phyloP scores from a whole-genome alignment of 2,329 filamentous ascomycete species.

The Mycosphaerella arachidis region DNA sequence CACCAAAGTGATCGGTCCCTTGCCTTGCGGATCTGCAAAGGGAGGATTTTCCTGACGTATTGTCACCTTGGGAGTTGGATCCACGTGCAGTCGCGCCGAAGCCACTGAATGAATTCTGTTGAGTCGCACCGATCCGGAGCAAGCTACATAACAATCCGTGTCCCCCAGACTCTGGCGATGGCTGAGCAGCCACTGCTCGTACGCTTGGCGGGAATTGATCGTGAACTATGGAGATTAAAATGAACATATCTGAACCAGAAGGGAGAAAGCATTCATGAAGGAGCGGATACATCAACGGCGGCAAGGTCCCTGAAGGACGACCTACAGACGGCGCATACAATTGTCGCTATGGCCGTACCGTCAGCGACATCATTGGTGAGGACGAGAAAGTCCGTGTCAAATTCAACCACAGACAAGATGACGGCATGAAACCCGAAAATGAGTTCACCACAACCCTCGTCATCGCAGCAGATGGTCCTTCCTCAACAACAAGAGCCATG shows the following conservation, averaged over 20 bases:
- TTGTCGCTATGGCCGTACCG: conserved; percentile 32
- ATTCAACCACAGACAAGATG: conserved; percentile 21
- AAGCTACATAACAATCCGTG: too few relatives aligned
- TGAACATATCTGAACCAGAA: conserved; percentile 26
- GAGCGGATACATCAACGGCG: conserved; percentile 30
- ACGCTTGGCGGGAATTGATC: conserved; percentile 17
- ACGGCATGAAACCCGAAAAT: conserved; percentile 20
- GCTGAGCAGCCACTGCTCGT: conserved; percentile 31
- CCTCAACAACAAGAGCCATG: conserved; percentile 28
- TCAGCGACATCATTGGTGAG: conserved; percentile 26
- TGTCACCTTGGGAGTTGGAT: too few relatives aligned
- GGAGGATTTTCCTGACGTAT: too few relatives aligned
- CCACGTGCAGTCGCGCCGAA: too few relatives aligned
- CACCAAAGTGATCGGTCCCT: too few relatives aligned
- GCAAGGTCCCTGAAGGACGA: conserved; percentile 17
- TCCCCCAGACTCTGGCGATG: too few relatives aligned
- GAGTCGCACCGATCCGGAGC: too few relatives aligned
- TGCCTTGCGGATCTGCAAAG: too few relatives aligned
- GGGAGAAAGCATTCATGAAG: conserved; percentile 26
- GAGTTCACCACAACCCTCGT: conserved; percentile 35
- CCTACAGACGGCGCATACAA: conserved; percentile 23
- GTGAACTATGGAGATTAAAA: conserved; percentile 33
- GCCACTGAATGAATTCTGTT: too few relatives aligned
- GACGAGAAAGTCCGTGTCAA: conserved; percentile 26
- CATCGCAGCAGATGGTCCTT: conserved; percentile 43